These are phyloP conservation scores for Amauroascus niger DNA, from an alignment of 2,329 filamentous ascomycete species.

Conservation along the genomic window DNA sequence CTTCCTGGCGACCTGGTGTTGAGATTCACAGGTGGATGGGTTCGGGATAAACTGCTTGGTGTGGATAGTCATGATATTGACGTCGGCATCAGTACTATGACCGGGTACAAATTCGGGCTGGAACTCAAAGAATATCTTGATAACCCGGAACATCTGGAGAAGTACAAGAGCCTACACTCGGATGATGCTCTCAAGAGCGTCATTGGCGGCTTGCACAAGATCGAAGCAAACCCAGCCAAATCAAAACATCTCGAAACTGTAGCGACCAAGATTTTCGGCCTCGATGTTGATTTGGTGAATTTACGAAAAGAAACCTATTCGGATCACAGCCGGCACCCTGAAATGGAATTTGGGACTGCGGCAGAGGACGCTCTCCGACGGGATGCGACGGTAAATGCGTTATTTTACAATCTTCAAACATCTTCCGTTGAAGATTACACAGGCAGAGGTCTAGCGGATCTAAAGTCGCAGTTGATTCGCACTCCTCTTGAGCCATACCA, in stretches of 20 bases:
- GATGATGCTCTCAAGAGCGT: slow-evolving; percentile 40
- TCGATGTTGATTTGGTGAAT: slow-evolving; percentile 92
- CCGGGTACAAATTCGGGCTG: slow-evolving; percentile 40
- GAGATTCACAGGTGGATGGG: slow-evolving; percentile 43
- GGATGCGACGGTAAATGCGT: slow-evolving; percentile 87
- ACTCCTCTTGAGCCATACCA: slow-evolving; percentile 82
- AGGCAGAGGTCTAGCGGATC: slow-evolving; percentile 60
- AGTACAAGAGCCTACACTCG: slow-evolving; percentile 38
- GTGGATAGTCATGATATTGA: slow-evolving; percentile 41
- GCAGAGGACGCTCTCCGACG: slow-evolving; percentile 80
- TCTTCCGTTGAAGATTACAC: slow-evolving; percentile 77
- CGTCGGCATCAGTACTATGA: slow-evolving; percentile 43
- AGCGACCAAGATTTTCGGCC: slow-evolving; percentile 71
- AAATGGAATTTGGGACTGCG: slow-evolving; percentile 88
- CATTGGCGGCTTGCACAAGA: slow-evolving; percentile 72
- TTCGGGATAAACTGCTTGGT: slow-evolving; percentile 42
- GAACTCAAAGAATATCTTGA: slow-evolving; percentile 37
- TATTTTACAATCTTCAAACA: slow-evolving; percentile 89
- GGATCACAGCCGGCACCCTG: slow-evolving; percentile 78
- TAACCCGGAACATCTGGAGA: slow-evolving; percentile 31
- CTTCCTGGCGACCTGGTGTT: slow-evolving; percentile 28
- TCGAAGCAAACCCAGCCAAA: slow-evolving; percentile 86
- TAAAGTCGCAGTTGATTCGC: slow-evolving; percentile 61
- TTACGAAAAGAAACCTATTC: slow-evolving; percentile 83
- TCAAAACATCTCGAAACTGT: slow-evolving; percentile 93